Percentiles rank a stretch among this genome's conserved stretches.
phyloP scores from a whole-genome alignment of 345 rosid genomes.

The Limnanthes douglasii region DNA sequence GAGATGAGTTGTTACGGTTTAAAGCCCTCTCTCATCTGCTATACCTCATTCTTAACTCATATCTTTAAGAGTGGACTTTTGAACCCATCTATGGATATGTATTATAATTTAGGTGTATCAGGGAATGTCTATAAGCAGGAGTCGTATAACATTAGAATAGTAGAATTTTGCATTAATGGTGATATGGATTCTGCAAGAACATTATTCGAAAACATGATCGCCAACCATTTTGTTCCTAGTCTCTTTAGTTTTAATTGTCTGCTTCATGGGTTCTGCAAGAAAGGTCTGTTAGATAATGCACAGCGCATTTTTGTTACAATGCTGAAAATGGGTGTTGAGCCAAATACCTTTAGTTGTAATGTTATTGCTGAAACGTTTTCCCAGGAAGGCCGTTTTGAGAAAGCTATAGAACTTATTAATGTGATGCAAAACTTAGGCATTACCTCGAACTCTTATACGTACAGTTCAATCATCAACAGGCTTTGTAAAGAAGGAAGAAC shows the following conservation, averaged over 20 bases:
- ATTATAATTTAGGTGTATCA: constrained; percentile 12
- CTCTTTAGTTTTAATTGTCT: constrained; percentile 13
- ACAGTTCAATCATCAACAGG: constrained; percentile 18
- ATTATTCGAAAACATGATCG: constrained; percentile 25
- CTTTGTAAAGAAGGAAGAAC: constrained; percentile 17
- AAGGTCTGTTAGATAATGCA: constrained; percentile 24
- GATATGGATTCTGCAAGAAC: constrained; percentile 22
- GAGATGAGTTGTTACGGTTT: constrained; percentile 20
- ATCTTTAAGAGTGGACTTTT: constrained; percentile 20
- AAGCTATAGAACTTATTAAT: constrained; percentile 24
- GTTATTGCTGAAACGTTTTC: constrained; percentile 19
- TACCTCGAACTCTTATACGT: constrained; percentile 25
- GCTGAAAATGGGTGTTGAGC: constrained; percentile 19
- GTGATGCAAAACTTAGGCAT: constrained; percentile 17
- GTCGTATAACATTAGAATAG: constrained; percentile 21
- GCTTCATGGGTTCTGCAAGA: constrained; percentile 28
- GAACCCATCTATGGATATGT: constrained; percentile 11
- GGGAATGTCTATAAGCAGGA: constrained; percentile 22
- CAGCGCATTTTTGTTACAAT: constrained; percentile 16
- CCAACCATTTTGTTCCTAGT: constrained; percentile 16
- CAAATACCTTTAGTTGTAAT: constrained; percentile 24
- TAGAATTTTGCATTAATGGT: constrained; percentile 20
- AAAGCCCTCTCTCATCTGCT: constrained; percentile 27
- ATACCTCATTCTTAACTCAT: constrained; percentile 17
- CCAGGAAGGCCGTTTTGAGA: constrained; percentile 12